Base-by-base conservation (phyloP, 2,329 filamentous ascomycete genomes). In the Clonostachys sp. region DNA sequence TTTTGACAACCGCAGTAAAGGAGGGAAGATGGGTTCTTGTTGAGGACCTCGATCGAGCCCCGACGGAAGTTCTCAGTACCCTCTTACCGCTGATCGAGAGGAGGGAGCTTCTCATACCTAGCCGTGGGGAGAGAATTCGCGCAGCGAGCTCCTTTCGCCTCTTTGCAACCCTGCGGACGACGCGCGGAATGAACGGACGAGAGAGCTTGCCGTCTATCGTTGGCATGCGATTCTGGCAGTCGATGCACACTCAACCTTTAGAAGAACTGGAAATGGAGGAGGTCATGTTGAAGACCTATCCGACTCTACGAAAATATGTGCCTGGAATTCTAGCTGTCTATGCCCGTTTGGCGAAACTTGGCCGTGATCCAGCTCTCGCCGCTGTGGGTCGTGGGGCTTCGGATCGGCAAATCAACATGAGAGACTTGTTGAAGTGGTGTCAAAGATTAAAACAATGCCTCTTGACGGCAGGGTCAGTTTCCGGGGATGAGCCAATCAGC, bases 11-110 rank as follows among this genome's bases (percentile, higher is more conserved):
- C 33, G 95, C 95, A 35, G 91, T 97, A 4, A 86, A 81, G 60
- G 92, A 99, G 72, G 95, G 94, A 14, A 81, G 92, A 59, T 99
- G 94, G 95, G 88, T 99, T 7, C 75, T 99, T 54, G 95, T 99
- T 50, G 95, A 99, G 66, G 95, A 99, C 65, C 77, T 99, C 39
- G 91, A 99, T 62, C 84, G 92, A 52, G 94, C 94, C 12, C 94
- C 95, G 5, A 92, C 89, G 54, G 94, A 99, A 66, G 89, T 99
- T 43, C 84, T 99, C 64, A 95, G 92, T 62, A 91, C 91, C 13
- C 79, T 99, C 30, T 75, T 99, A 24, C 94, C 95, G 10, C 77
- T 99, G 9, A 91, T 99, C 50, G 94, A 99, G 67, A 83, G 88
- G 50, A 84, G 89, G n/a, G 90, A 96, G 63, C 78, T 99, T 13